phyloP scores from a whole-genome alignment of 345 rosid species.

The Eucalyptus albens region DNA sequence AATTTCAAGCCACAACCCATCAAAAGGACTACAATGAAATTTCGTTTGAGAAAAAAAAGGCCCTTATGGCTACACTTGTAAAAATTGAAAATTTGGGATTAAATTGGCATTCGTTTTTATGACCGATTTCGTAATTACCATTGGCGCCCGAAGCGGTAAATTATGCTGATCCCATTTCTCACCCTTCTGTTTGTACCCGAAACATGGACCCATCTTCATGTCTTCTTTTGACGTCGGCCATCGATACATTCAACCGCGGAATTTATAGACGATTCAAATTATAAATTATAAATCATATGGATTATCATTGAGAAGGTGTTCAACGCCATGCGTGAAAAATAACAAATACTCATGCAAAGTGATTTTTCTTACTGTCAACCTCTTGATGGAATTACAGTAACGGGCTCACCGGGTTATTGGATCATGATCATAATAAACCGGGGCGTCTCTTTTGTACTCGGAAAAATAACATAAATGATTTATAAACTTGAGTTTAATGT shows the following conservation, averaged over 20 bases:
- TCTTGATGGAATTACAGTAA: background rate
- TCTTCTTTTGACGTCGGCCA: too few species aligned
- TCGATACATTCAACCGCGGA: fast-evolving
- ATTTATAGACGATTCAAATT: too few species aligned
- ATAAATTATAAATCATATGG: too few species aligned
- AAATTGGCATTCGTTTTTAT: fast-evolving
- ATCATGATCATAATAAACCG: fast-evolving
- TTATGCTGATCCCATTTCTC: background rate
- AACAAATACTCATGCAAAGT: background rate
- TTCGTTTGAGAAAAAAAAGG: background rate
- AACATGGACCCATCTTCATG: too few species aligned
- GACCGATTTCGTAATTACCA: background rate
- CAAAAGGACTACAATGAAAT: fast-evolving
- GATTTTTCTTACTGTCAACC: fast-evolving
- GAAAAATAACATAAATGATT: too few species aligned
- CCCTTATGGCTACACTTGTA: fast-evolving
- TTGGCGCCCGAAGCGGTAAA: fast-evolving
- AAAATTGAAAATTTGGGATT: background rate
- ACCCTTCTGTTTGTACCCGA: background rate
- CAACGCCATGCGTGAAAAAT: background rate
- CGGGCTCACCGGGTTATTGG: fast-evolving
- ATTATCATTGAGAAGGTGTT: too few species aligned
- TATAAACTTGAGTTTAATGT: fast-evolving
- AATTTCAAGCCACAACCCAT: fast-evolving
- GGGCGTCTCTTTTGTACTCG: background rate